Percentiles rank a stretch among this genome's conserved stretches.
Conservation (phyloP, 2,329 filamentous ascomycete species). For the Acephala macrosclerotiorum region DNA sequence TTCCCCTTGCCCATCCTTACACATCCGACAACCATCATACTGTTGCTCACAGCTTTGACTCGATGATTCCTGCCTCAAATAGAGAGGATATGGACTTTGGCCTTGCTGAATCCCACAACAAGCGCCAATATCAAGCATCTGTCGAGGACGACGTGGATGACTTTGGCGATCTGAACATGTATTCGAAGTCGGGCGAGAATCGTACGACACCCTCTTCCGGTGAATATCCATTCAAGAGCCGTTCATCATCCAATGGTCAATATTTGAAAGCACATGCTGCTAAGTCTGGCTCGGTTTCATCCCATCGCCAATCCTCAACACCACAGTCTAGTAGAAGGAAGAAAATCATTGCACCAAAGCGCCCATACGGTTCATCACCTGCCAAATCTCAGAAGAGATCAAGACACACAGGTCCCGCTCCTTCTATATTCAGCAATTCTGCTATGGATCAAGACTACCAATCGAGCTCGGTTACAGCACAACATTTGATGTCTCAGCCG, state of each 20-base stretch:
- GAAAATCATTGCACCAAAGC: constrained; percentile 2
- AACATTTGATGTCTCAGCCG: not conserved
- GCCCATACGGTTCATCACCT: not conserved
- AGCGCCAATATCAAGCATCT: not conserved
- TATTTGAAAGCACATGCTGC: not conserved
- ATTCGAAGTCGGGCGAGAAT: not conserved
- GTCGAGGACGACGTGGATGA: not conserved
- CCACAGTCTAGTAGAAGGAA: not conserved
- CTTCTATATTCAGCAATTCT: not conserved
- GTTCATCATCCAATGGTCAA: not conserved
- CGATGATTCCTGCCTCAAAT: not conserved
- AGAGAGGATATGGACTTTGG: not conserved
- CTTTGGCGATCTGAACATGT: not conserved
- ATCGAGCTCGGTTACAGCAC: not conserved
- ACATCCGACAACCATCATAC: not conserved
- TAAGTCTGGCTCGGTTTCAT: not conserved
- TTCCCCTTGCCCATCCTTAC: no score
- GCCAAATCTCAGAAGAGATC: not conserved
- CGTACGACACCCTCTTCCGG: not conserved
- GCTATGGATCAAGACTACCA: not conserved
- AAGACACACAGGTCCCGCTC: not conserved
- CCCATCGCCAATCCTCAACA: not conserved
- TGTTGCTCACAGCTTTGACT: not conserved
- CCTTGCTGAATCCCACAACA: not conserved
- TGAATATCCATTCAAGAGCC: not conserved